Percentiles rank a stretch among this genome's conserved stretches.
phyloP scores from a whole-genome alignment of 1,139 yeast genomes.

The Geotrichum candidum region DNA sequence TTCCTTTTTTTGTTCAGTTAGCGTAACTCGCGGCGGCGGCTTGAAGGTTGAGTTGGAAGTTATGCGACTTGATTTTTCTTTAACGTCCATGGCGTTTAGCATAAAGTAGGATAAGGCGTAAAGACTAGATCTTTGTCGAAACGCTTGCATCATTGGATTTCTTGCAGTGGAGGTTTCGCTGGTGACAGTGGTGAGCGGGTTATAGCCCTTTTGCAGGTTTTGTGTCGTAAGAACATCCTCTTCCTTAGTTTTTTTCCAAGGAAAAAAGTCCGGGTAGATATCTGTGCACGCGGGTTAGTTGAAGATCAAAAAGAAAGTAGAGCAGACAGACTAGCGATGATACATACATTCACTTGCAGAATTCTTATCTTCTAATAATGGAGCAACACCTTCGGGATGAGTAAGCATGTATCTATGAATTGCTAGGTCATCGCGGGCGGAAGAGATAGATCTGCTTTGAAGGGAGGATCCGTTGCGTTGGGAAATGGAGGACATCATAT shows the following conservation, averaged over 20 bases:
- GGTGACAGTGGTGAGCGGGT: constrained; percentile 49
- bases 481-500: constrained; percentile 10
- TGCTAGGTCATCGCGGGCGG: constrained; percentile 23
- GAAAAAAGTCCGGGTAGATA: constrained; percentile 69
- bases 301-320: background rate
- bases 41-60: constrained; percentile 51
- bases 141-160: constrained; percentile 30
- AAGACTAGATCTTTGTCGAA: constrained; percentile 46
- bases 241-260: constrained; percentile 56
- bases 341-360: constrained; percentile 13
- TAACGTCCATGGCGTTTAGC: constrained; percentile 56
- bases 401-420: constrained; percentile 24
- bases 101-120: constrained; percentile 58
- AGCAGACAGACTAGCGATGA: background rate
- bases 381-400: constrained; percentile 36
- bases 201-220: constrained; percentile 54
- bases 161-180: constrained; percentile 41
- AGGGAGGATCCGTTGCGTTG: constrained; percentile 13
- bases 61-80: constrained; percentile 62
- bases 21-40: constrained; percentile 81
- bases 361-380: constrained; percentile 29
- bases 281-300: constrained; percentile 14
- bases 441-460: constrained; percentile 8
- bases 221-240: constrained; percentile 48
- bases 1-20: constrained; percentile 80